Evolutionary conservation across 192 early-diverging fungal species (phyloP), one percentile per base, ranked within the genome.

Genomic region (Backusella psychrophila): DNA sequence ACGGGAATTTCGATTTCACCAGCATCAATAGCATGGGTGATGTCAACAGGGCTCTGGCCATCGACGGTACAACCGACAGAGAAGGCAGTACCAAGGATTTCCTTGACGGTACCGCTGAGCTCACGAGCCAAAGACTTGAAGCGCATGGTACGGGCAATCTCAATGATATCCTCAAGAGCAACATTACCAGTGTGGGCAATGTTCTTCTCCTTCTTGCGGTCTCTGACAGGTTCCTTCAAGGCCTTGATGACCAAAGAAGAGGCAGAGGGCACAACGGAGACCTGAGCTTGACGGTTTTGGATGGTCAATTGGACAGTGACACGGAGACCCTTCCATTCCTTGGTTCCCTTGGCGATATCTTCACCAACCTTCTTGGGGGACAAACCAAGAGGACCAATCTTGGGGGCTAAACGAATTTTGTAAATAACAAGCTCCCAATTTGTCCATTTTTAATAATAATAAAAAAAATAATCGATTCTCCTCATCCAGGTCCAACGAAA

Each of bases 181-280:
- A 99, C 88, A 92, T 99, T 99, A 78, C 97, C 97, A 83, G 83
- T 90, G 92, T 98, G 97, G 87, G 96, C 91, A 85, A 98, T 96
- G 94, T 99, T 99, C 95, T 99, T 99, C 87, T 99, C 98, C 96
- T 99, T 99, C 94, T 99, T 99, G 87, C 92, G 89, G 87, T 99
- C 98, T 77, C 98, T 89, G 38, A 92, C 91, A 70, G 97, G 93
- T 90, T 99, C 98, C 93, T 97, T 98, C 68, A 99, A 88, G 77
- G 98, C 98, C 83, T 89, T 86, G 89, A 99, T 97, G 82, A 99
- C 94, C 74, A 99, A 89, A 77, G 98, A 95, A 36, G 95, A 96
- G 74, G 98, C 98, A 52, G 93, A 92, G 78, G 98, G 97, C 66
- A 99, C 93, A 81, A 99, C 94, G 77, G 96, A 93, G 77, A 99